Evolutionary conservation across 2,329 filamentous ascomycete species (phyloP), one percentile per base, ranked within the genome.

Genomic region (Cordyceps cicadae): DNA sequence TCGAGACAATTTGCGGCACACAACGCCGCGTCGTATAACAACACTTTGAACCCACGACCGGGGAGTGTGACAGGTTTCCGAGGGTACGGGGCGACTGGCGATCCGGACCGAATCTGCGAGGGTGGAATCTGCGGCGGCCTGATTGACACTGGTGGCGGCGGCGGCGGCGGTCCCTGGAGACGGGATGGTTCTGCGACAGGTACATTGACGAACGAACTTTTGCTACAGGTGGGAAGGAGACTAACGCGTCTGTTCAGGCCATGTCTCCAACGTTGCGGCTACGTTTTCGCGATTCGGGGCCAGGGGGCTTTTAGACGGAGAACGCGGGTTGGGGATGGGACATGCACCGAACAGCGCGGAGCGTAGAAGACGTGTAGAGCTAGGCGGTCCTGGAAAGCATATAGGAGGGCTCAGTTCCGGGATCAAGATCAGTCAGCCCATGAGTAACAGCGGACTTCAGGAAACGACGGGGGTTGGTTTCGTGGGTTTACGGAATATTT

Each of bases 361-460:
- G n/a, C 41, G 43, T 21, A 34, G 58, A 46, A 53, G 49, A 21
- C 19, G 54, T 37, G 21, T 7, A 19, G 50, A 54, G 17, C n/a
- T 60, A 19, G 9, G 21, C 9, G 43, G 21, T 41, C 32, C 9
- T 6, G 58, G 50, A 14, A 49, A 43, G 19, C 39, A 49, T 21
- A 24, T 54, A 2, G 58, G 58, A 29, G 50, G 58, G 6, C 32
- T 63, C 21, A 63, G 62, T 57, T 63, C 63, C 5, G 63, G 63
- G 7, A 56, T 64, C 24, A 63, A 63, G 45, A 60, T 59, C 34
- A 63, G 63, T 19, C 62, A 64, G 9, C 37, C 54, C 15, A 67
- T 67, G 66, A 63, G 64, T 29, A 66, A 65, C 54, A 61, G 62
- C 55, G 66, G 65, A 61, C 62, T 41, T 62, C 59, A 54, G 14